Evolutionary conservation across 305 asterid genomes (phyloP), one percentile per base, ranked within the genome.

Genomic region (Solanum hybrid): DNA sequence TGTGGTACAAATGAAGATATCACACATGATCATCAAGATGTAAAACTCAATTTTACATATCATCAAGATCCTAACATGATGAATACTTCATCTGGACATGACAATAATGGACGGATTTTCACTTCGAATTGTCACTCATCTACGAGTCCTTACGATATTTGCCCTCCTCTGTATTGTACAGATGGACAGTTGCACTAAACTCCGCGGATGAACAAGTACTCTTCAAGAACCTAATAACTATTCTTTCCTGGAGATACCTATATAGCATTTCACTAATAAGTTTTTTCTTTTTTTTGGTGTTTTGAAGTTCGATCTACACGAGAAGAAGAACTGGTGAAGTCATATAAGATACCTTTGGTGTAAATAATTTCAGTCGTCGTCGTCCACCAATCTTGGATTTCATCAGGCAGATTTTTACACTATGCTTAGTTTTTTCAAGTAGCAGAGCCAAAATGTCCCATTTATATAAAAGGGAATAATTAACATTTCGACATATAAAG

Each of bases 311-410:
- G 26, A 29, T 92, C 92, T 89, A 28, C 34, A 7, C 11, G 18
- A 73, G 22, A 74, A 73, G 22, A 73, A 29, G 87, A 51, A 51
- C 74, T 51, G 89, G 90, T 94, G 37, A 96, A 93, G 8, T 91
- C 51, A 78, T 93, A 1, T 92, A 95, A 6, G 98, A 94, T 83
- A 94, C 95, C 29, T 91, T 95, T 91, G 98, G 95, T 89, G 96
- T 94, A 73, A 94, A 95, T 92, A 93, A 95, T 61, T 96, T 95
- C 94, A 95, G 94, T 90, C 64, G 97, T 95, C 88, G 20, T 36
- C 40, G 42, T 81, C 9, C 95, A 94, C 90, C 96, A 94, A 89
- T 94, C 98, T 87, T 95, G 97, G 98, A 93, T 93, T 74, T 95
- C 92, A 93, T 29, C 86, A 64, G 20, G 40, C 80, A 74, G 57